These are phyloP conservation scores for Lachancea sp. DNA, from an alignment of 805 yeast genomes.

Conservation along the genomic window DNA sequence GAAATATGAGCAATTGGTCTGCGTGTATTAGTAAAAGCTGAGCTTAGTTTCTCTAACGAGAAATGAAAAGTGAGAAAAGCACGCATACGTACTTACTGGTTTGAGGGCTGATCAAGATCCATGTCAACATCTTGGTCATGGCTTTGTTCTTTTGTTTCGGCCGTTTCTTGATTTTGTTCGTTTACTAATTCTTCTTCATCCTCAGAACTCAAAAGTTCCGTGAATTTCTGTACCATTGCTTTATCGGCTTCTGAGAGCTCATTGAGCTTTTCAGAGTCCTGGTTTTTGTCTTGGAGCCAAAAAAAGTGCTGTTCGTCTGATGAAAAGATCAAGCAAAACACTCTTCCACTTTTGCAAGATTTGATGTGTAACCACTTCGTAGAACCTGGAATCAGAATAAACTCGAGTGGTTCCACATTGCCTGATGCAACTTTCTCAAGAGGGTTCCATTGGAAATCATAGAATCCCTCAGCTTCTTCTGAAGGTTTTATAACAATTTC, in stretches of 20 bases:
- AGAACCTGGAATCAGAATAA: conserved; percentile 78
- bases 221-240: conserved; percentile 43
- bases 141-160: not conserved
- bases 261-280: conserved; percentile 40
- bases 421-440: conserved; percentile 25
- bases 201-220: conserved; percentile 39
- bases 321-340: conserved; percentile 60
- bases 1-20: conserved; percentile 9
- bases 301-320: conserved; percentile 51
- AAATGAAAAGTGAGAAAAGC: not conserved
- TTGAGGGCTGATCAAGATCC: conserved; percentile 10
- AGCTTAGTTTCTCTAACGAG: too few species aligned
- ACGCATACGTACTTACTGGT: conserved; percentile 7
- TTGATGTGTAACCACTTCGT: conserved; percentile 66
- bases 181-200: conserved; percentile 19
- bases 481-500: conserved; percentile 27
- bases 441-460: conserved; percentile 32
- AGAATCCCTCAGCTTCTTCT: conserved; percentile 30
- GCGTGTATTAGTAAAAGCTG: not conserved
- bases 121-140: conserved; percentile 15
- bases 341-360: conserved; percentile 71
- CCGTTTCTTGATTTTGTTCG: conserved; percentile 12
- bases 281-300: conserved; percentile 72
- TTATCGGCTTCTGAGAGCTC: conserved; percentile 55
- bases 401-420: conserved; percentile 29